Conservation (phyloP, 495 filamentous ascomycete species). For the Hypoxylon perforatum region DNA sequence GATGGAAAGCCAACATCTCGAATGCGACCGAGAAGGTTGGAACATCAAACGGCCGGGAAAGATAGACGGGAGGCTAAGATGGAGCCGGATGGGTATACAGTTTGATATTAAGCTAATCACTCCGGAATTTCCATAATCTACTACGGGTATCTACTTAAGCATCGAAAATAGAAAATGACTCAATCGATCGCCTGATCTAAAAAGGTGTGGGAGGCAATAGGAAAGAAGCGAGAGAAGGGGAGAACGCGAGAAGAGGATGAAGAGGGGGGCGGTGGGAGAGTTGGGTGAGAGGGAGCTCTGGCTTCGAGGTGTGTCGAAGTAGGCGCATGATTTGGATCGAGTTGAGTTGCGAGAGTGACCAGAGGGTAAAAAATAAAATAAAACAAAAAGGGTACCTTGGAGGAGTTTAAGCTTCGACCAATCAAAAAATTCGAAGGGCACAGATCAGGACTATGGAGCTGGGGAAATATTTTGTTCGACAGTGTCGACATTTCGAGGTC, state of each 20-base stretch:
- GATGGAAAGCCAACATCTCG: constrained; percentile 41
- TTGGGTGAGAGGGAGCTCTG: constrained; percentile 47
- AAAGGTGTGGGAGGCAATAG: constrained; percentile 33
- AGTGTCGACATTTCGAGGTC: too few species aligned
- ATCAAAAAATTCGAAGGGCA: constrained; percentile 55
- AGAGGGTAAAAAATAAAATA: constrained; percentile 30
- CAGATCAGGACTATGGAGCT: constrained; percentile 26
- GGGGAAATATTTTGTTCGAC: constrained; percentile 33
- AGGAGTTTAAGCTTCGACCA: constrained; percentile 51
- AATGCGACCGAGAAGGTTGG: constrained; percentile 49
- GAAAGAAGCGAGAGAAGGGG: constrained; percentile 52
- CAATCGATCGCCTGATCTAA: constrained; percentile 41
- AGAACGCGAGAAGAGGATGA: constrained; percentile 46
- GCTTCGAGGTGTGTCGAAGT: constrained; percentile 54
- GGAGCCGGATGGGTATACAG: constrained; percentile 25
- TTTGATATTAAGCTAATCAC: constrained; percentile 35
- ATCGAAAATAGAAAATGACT: constrained; percentile 40
- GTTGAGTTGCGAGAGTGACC: constrained; percentile 32
- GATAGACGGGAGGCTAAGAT: constrained; percentile 27
- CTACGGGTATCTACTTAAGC: constrained; percentile 20
- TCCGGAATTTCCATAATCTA: constrained; percentile 25
- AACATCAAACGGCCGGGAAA: constrained; percentile 40
- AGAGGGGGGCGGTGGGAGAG: constrained; percentile 33
- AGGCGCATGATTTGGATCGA: constrained; percentile 48
- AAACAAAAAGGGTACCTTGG: constrained; percentile 51